Conservation (phyloP, 441 rosid species). For the Mallotus japonicus region DNA sequence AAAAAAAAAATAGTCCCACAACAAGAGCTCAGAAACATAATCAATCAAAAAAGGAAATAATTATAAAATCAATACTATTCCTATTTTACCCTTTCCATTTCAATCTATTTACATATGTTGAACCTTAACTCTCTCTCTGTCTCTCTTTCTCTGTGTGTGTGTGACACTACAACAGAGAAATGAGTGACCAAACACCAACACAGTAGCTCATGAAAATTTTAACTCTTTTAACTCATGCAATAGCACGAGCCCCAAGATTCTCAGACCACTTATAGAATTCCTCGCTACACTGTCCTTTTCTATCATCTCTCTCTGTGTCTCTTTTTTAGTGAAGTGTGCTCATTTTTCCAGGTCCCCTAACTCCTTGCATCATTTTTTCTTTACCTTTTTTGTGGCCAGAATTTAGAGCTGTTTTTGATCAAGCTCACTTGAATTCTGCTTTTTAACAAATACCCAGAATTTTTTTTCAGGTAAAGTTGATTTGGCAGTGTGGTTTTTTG, state of each 20-base stretch:
- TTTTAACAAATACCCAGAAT: conserved; percentile 20
- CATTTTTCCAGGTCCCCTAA: background rate
- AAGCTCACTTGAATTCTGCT: background rate
- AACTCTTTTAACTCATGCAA: conserved; percentile 16
- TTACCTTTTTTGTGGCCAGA: conserved; percentile 5
- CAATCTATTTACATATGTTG: conserved; percentile 1
- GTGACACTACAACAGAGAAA: background rate
- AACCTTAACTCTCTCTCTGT: background rate
- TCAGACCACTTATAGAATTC: conserved; percentile 16
- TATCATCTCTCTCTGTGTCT: background rate
- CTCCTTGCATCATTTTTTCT: too few relatives aligned
- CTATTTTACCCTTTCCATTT: background rate
- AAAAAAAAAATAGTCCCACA: background rate
- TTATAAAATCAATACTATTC: background rate
- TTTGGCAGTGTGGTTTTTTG: background rate
- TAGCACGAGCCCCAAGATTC: conserved; percentile 14
- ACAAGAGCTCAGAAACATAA: background rate
- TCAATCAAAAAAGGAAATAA: background rate
- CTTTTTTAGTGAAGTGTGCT: conserved; percentile 2
- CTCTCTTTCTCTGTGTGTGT: too few relatives aligned
- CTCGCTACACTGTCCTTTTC: background rate
- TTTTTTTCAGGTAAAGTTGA: conserved; percentile 27
- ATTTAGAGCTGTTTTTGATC: background rate
- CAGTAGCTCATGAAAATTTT: background rate
- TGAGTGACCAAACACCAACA: background rate